Evolutionary conservation across 176 grass and related monocot genomes (phyloP).

Genomic region (Triticum timopheevii): DNA sequence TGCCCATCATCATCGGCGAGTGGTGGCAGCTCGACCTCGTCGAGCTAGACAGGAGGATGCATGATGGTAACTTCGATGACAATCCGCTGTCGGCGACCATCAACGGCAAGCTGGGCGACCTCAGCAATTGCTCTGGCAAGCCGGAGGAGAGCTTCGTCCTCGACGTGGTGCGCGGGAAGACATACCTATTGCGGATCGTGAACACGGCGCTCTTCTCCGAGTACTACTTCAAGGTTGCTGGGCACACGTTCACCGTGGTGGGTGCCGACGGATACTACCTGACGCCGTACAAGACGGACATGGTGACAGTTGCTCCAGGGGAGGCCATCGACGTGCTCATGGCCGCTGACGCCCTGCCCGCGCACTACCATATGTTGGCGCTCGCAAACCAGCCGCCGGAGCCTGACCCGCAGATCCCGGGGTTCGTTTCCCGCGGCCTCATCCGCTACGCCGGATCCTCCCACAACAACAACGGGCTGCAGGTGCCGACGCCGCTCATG

Average conservation of each 20-base stretch:
- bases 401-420: constrained; percentile 27
- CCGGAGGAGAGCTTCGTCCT: constrained; percentile 38
- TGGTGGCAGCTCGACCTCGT: constrained; percentile 23
- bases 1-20: constrained; percentile 44
- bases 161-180: constrained; percentile 39
- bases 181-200: constrained; percentile 49
- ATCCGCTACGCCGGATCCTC: constrained; percentile 5
- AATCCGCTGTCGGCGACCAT: constrained; percentile 41
- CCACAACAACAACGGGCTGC: constrained; percentile 22
- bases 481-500: constrained; percentile 17
- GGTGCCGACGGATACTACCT: constrained; percentile 48
- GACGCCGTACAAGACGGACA: constrained; percentile 41
- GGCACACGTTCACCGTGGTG: constrained; percentile 57
- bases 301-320: constrained; percentile 37
- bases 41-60: not conserved
- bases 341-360: constrained; percentile 22
- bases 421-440: constrained; percentile 22
- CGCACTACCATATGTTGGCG: constrained; percentile 29
- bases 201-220: constrained; percentile 30
- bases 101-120: constrained; percentile 52
- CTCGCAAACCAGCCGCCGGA: constrained; percentile 27
- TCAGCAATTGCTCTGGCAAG: constrained; percentile 33
- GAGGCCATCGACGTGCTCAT: constrained; percentile 55
- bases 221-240: not conserved
- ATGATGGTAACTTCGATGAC: constrained; percentile 28